Conservation (phyloP, 441 rosid genomes). For the Mallotus repandus region DNA sequence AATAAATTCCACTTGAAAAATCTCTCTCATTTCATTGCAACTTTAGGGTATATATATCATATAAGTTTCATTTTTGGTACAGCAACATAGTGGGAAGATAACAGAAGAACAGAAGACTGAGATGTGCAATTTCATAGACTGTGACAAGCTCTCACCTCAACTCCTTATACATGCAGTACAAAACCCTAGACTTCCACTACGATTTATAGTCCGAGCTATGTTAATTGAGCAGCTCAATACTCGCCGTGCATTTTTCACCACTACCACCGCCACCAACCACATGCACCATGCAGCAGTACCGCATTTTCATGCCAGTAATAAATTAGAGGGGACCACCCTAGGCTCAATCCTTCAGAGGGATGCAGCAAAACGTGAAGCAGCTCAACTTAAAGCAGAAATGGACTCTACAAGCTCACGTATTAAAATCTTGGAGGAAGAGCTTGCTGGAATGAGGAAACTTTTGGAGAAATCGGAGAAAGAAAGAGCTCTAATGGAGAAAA, state of each 20-base stretch:
- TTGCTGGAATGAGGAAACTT: conserved; percentile 55
- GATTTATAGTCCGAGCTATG: conserved; percentile 85
- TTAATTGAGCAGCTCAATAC: conserved; percentile 74
- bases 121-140: conserved; percentile 68
- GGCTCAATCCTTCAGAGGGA: conserved; percentile 67
- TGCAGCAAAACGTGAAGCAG: conserved; percentile 51
- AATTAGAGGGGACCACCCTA: conserved; percentile 37
- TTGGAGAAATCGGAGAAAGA: conserved; percentile 33
- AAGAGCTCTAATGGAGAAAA: conserved; percentile 23
- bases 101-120: conserved; percentile 60
- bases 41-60: too few relatives aligned
- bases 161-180: conserved; percentile 70
- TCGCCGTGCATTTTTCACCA: conserved; percentile 52
- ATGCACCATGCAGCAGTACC: conserved; percentile 6
- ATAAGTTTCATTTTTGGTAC: neutral
- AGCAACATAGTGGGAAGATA: conserved; percentile 52
- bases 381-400: conserved; percentile 68
- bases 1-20: too few relatives aligned
- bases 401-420: conserved; percentile 63
- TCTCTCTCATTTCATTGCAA: too few relatives aligned
- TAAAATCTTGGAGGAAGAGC: conserved; percentile 62
- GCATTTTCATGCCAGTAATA: neutral
- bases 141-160: conserved; percentile 64
- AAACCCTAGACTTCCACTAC: conserved; percentile 72
- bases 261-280: conserved; percentile 20